Base-by-base conservation (phyloP, 192 early-diverging fungal species). In the Backusella tarrabulga region DNA sequence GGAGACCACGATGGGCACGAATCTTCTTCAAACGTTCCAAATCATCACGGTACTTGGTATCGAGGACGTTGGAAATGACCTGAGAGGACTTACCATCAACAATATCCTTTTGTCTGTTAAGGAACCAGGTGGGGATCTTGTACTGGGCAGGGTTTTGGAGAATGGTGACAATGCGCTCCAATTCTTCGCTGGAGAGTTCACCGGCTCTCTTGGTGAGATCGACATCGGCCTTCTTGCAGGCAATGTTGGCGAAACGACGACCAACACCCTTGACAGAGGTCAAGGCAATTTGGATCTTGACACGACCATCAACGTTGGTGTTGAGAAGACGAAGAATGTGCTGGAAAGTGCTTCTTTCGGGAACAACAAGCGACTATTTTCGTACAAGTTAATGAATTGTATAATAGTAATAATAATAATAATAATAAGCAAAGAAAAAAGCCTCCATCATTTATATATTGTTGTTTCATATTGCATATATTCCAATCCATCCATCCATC, bases 91-190 rank as follows among this genome's bases (percentile, higher is more conserved):
- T 96, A 85, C 96, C 96, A 83, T 95, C 93, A 80, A 92, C 89
- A 83, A 95, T 92, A 90, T 99, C 96, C 94, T 98, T 99, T 87
- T 99, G 97, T 87, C 96, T 93, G 94, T 99, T 99, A 74, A 99
- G 92, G 95, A 98, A 99, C 97, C 97, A 99, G 88, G 94, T 89
- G 76, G 97, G 97, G 89, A 99, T 97, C 92, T 97, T 97, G 93
- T 97, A 99, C 89, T 99, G 95, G 82, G 93, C 93, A 73, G 97
- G 97, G 94, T 98, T 97, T 88, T 99, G 97, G 87, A 99, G 91
- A 86, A 99, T 99, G 84, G 92, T 95, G 74, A 99, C 96, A 70
- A 99, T 87, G 81, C 97, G 95, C 90, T 98, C 97, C 74, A 97
- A 93, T 91, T 99, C 97, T 85, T 98, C 97, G 87, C 92, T 93